Evolutionary conservation across 2,329 filamentous ascomycete species (phyloP).

Genomic region (Stachybotrys elegans): DNA sequence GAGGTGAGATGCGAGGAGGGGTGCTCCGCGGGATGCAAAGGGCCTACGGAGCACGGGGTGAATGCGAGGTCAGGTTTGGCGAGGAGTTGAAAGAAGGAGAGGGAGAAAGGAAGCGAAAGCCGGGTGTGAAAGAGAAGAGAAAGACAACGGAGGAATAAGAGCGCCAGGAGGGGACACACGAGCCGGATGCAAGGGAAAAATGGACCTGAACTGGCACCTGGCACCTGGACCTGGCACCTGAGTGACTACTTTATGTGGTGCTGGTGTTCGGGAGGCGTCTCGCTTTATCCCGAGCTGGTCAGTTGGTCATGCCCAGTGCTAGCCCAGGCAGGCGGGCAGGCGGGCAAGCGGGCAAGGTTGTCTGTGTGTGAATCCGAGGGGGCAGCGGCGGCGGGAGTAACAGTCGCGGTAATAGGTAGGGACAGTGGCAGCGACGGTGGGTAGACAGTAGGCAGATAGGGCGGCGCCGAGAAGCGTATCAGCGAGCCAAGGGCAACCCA

Average conservation of each 20-base stretch:
- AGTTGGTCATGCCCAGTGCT: conserved; percentile 1
- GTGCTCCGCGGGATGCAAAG: too few relatives aligned
- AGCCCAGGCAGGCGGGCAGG: background rate
- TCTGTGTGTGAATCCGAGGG: background rate
- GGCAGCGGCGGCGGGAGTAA: background rate
- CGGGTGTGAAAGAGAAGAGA: background rate
- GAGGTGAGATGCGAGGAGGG: too few relatives aligned
- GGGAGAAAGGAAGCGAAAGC: background rate
- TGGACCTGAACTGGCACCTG: background rate
- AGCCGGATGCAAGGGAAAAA: too few relatives aligned
- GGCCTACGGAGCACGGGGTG: too few relatives aligned
- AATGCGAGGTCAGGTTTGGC: background rate
- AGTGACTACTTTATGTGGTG: background rate
- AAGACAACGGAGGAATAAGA: background rate
- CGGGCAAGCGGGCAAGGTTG: background rate
- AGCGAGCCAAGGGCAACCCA: conserved; percentile 1
- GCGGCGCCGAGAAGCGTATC: background rate
- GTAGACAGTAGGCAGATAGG: conserved; percentile 1
- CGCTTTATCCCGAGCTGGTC: conserved; percentile 2
- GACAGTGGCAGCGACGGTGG: background rate
- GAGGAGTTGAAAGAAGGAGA: background rate
- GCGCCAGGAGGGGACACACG: too few relatives aligned
- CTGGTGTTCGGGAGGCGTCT: conserved; percentile 2
- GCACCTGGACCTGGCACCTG: background rate
- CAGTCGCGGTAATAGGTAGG: background rate